Percentiles rank a stretch among this genome's conserved stretches.
These are phyloP conservation scores for Aspergillus texensis DNA, from an alignment of 2,329 filamentous ascomycete species.

Conservation along the genomic window DNA sequence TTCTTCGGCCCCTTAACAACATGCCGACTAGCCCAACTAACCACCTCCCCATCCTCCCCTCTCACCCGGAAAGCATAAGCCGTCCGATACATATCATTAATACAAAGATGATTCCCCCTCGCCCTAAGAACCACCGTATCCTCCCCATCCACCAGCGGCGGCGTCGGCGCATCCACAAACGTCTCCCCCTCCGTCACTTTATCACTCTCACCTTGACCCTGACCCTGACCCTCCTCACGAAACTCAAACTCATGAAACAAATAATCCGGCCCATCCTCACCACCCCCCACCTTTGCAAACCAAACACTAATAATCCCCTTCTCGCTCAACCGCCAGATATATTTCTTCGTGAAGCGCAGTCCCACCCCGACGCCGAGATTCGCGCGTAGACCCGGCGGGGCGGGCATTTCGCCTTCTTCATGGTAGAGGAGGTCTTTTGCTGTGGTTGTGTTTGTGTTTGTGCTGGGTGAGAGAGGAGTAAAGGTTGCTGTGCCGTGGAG, in stretches of 20 bases:
- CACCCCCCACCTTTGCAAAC: slow-evolving; percentile 43
- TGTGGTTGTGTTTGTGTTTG: neutral
- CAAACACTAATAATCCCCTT: slow-evolving; percentile 43
- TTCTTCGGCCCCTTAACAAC: slow-evolving; percentile 50
- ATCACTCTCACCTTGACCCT: neutral
- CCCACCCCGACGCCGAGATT: slow-evolving; percentile 19
- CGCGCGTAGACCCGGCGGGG: slow-evolving; percentile 5
- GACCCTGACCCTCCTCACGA: slow-evolving; percentile 12
- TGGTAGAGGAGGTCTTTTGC: slow-evolving; percentile 42
- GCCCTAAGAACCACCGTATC: slow-evolving; percentile 38
- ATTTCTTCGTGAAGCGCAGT: slow-evolving; percentile 45
- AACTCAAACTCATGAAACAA: slow-evolving; percentile 49
- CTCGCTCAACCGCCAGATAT: slow-evolving; percentile 45
- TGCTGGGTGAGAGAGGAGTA: slow-evolving; percentile 20
- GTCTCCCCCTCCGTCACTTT: slow-evolving; percentile 9
- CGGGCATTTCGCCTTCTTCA: slow-evolving; percentile 46
- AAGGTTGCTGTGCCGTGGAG: slow-evolving; percentile 46
- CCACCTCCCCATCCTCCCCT: slow-evolving; percentile 32
- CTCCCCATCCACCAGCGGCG: slow-evolving; percentile 17
- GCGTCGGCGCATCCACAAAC: slow-evolving; percentile 28
- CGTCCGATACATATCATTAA: slow-evolving; percentile 51
- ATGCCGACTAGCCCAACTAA: slow-evolving; percentile 49
- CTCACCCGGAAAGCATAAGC: slow-evolving; percentile 46
- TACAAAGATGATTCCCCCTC: slow-evolving; percentile 47
- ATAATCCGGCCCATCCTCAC: slow-evolving; percentile 41